Conservation (phyloP, 2,329 filamentous ascomycete genomes). For the Colletotrichum siamense region DNA sequence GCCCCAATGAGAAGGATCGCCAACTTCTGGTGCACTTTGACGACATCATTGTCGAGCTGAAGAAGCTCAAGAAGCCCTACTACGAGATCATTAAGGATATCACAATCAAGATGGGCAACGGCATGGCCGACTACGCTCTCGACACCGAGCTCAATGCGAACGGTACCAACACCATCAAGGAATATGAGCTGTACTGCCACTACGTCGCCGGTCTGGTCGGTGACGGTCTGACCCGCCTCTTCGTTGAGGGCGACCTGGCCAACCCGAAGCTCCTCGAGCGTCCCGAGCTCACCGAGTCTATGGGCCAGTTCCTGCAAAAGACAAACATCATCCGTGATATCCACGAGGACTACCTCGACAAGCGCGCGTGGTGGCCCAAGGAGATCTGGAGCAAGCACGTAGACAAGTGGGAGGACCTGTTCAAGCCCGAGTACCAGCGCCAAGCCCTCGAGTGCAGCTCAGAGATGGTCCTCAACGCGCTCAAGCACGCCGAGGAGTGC, state of each 20-base stretch:
- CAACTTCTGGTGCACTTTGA: conserved; percentile 94
- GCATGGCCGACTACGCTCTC: conserved; percentile 94
- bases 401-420: conserved; percentile 86
- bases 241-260: conserved; percentile 85
- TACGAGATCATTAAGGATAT: conserved; percentile 90
- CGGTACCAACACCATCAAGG: conserved; percentile 81
- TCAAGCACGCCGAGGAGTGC: conserved; percentile 88
- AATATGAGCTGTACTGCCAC: conserved; percentile 97
- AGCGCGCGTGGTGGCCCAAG: conserved; percentile 90
- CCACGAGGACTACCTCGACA: conserved; percentile 86
- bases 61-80: conserved; percentile 86
- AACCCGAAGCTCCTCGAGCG: conserved; percentile 84
- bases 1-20: conserved; percentile 91
- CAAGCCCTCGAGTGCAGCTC: conserved; percentile 85
- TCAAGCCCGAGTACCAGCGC: conserved; percentile 78
- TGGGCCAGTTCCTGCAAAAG: conserved; percentile 98
- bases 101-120: conserved; percentile 92
- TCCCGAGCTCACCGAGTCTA: conserved; percentile 85
- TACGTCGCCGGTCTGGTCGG: conserved; percentile 99
- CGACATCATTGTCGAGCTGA: conserved; percentile 83
- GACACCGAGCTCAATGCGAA: conserved; percentile 82
- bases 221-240: conserved; percentile 88
- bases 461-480: conserved; percentile 91
- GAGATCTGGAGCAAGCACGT: conserved; percentile 98
- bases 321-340: conserved; percentile 98